Conservation (phyloP, 2,329 filamentous ascomycete species). For the Thelonectria blattea region DNA sequence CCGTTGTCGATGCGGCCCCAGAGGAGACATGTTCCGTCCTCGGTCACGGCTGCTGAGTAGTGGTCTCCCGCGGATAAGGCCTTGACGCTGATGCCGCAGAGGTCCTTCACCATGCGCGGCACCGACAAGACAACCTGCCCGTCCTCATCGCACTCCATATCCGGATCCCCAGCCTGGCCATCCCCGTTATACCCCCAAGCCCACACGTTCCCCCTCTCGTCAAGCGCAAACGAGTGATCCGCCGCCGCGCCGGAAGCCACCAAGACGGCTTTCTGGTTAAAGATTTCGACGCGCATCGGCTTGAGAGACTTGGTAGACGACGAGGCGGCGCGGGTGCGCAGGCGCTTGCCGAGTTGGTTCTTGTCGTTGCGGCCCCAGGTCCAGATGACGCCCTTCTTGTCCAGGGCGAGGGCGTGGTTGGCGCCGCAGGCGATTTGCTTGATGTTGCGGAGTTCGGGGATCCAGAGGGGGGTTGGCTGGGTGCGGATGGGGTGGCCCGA, state of each 20-base stretch:
- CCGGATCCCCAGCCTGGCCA: not conserved
- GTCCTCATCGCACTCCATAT: not conserved
- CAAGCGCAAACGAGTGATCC: not conserved
- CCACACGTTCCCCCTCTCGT: not conserved
- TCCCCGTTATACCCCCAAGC: not conserved
- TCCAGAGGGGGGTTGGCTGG: not conserved
- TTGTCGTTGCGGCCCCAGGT: not conserved
- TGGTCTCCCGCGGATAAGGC: not conserved
- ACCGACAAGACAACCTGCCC: not conserved
- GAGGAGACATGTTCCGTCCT: not conserved
- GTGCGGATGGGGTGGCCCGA: not conserved
- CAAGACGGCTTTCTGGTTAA: too few species aligned
- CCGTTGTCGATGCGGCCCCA: not conserved
- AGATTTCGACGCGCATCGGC: not conserved
- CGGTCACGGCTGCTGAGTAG: not conserved
- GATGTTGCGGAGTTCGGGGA: not conserved
- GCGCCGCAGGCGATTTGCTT: not conserved
- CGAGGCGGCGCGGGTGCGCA: not conserved
- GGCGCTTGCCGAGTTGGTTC: not conserved
- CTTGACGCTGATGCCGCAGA: not conserved
- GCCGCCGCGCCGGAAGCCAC: not conserved
- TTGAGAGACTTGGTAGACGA: not conserved
- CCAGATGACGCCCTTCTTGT: not conserved
- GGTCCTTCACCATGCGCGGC: not conserved
- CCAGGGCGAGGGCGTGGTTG: not conserved